Evolutionary conservation across 805 yeast genomes (phyloP).

Genomic region (Saccharomycopsis fodiens): DNA sequence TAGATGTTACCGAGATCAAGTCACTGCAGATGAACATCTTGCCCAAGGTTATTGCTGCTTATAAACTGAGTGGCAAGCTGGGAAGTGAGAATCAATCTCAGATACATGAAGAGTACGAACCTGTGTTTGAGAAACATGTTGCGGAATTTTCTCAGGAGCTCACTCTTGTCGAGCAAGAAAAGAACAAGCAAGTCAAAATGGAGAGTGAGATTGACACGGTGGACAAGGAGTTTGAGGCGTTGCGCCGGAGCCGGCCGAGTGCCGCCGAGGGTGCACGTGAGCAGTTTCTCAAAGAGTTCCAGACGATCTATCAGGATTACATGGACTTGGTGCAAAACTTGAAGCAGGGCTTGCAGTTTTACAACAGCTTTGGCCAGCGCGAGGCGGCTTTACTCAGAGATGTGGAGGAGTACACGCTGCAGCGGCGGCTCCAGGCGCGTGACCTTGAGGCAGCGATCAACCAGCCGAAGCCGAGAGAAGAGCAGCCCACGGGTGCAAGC

Average conservation of each 20-base stretch:
- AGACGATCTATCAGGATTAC: slow-evolving; percentile 29
- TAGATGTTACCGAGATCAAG: slow-evolving; percentile 37
- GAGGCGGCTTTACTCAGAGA: slow-evolving; percentile 38
- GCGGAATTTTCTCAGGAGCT: slow-evolving; percentile 44
- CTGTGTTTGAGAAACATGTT: slow-evolving; percentile 36
- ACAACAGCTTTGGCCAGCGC: slow-evolving; percentile 48
- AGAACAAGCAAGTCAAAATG: slow-evolving; percentile 31
- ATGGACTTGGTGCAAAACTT: slow-evolving; percentile 52
- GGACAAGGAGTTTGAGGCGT: slow-evolving; percentile 26
- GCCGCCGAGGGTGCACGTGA: slow-evolving; percentile 44
- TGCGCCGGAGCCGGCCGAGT: slow-evolving; percentile 23
- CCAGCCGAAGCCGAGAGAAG: slow-evolving; percentile 13
- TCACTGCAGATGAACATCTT: slow-evolving; percentile 40
- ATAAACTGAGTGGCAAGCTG: slow-evolving; percentile 25
- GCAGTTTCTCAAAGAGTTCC: slow-evolving; percentile 25
- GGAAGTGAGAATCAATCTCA: background rate
- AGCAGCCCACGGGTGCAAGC: background rate
- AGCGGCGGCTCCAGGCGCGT: slow-evolving; percentile 45
- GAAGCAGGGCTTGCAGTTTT: slow-evolving; percentile 64
- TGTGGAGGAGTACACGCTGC: slow-evolving; percentile 44
- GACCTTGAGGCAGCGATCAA: slow-evolving; percentile 34
- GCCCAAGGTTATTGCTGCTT: slow-evolving; percentile 45
- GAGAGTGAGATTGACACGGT: slow-evolving; percentile 32
- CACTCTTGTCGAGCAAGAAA: slow-evolving; percentile 36
- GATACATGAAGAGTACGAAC: slow-evolving; percentile 26